These are phyloP conservation scores for Pyrenula aspistea DNA, from an alignment of 495 filamentous ascomycete species.

Conservation along the genomic window DNA sequence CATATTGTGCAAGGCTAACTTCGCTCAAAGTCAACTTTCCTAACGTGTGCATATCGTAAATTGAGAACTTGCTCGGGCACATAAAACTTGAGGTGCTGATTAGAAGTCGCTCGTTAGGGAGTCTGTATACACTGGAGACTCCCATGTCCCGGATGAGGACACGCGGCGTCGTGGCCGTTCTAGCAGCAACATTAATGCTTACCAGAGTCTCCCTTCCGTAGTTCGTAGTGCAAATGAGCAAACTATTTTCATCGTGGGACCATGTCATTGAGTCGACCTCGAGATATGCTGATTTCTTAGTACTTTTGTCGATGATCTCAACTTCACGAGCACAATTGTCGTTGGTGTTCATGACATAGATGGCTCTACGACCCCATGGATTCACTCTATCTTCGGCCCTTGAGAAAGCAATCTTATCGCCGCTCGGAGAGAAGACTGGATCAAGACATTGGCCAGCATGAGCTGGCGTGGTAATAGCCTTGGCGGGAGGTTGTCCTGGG, in stretches of 20 bases:
- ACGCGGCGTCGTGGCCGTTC: neutral
- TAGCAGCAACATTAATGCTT: neutral
- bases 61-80: neutral
- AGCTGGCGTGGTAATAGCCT: neutral
- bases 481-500: neutral
- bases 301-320: neutral
- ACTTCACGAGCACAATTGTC: neutral
- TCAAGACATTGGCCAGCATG: neutral
- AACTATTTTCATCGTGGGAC: neutral
- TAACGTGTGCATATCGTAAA: neutral
- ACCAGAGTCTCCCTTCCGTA: neutral
- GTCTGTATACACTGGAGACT: neutral
- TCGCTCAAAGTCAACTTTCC: neutral
- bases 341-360: neutral
- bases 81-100: neutral
- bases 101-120: neutral
- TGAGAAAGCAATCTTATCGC: neutral
- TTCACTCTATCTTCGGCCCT: neutral
- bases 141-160: neutral
- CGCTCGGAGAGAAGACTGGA: neutral
- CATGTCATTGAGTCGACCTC: neutral
- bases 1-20: neutral
- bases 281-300: neutral
- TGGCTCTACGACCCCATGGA: neutral
- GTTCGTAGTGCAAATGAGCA: neutral